These are phyloP conservation scores for Paralagenidium karlingii DNA, from an alignment of 352 stramenopile species.

Conservation along the genomic window DNA sequence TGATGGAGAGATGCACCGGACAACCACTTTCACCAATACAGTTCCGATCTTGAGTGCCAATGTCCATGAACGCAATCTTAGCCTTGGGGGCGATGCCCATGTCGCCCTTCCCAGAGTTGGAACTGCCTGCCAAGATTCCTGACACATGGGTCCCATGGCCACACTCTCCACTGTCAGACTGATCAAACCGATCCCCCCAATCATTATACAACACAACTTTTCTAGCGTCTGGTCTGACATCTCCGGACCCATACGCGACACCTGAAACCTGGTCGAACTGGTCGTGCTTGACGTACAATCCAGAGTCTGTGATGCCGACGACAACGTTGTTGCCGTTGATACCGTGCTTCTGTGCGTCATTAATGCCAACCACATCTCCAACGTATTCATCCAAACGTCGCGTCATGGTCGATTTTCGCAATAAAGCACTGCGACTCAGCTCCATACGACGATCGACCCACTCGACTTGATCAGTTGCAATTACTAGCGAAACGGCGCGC, in stretches of 20 bases:
- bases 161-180: constrained; percentile 50
- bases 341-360: constrained; percentile 35
- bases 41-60: constrained; percentile 35
- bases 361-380: constrained; percentile 42
- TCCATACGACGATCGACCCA: too few relatives aligned
- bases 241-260: constrained; percentile 19
- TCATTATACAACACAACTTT: constrained; percentile 76
- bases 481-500: constrained; percentile 22
- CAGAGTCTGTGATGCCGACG: constrained; percentile 73
- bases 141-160: constrained; percentile 85
- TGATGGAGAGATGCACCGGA: constrained; percentile 38
- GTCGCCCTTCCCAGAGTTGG: constrained; percentile 32
- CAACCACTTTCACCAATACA: constrained; percentile 36
- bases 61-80: constrained; percentile 88
- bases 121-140: constrained; percentile 67
- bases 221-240: constrained; percentile 27
- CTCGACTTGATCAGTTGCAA: constrained; percentile 47
- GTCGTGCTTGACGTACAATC: constrained; percentile 70
- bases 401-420: too few relatives aligned
- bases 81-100: constrained; percentile 62
- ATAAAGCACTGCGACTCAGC: too few relatives aligned
- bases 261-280: constrained; percentile 64
- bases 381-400: constrained; percentile 61
- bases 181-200: constrained; percentile 49
- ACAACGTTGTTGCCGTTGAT: constrained; percentile 60